Base-by-base conservation (phyloP, 352 stramenopile species). In the Pythium inflatum region DNA sequence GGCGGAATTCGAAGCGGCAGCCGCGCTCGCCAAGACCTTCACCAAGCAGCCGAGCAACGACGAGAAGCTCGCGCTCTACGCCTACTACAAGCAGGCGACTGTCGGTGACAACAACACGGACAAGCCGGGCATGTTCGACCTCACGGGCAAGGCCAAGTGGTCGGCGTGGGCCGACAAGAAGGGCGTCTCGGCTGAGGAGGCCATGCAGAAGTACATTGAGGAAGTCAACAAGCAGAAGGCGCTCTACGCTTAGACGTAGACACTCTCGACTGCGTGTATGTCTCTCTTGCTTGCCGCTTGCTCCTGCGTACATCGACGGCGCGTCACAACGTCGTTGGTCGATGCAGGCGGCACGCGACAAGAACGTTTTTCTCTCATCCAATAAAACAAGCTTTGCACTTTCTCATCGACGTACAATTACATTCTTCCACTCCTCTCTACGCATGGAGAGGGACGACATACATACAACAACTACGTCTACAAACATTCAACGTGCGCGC, bases 61-160 rank as follows among this genome's bases (percentile, higher is more conserved):
- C 54, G 88, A 97, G 74, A 96, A 97, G 84, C 87, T 97, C 65
- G 76, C 80, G 27, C 74, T 97, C 53, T 97, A 97, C 82, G 83
- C 86, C n/a, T 83, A 87, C 73, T 97, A 85, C 87, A 97, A 97
- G 86, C 90, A 97, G 78, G 89, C 88, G 49, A 97, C 87, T 13
- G 73, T 92, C 27, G 90, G 90, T 22, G 89, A 97, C 84, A 91
- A 91, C 78, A 92, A 81, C 66, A 93, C 86, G 51, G 33, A 79
- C 59, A 87, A 86, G 69, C 86, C 90, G 7, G 88, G 89, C 67
- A 95, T 96, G 85, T 92, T 96, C 63, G 86, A 96, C 76, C 62
- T 97, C 33, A 90, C 78, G 53, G 87, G 79, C 70, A 94, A 95
- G 78, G 87, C 87, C 74, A 97, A 97, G 85, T 96, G 88, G 88